These are phyloP conservation scores for Puya raimondii DNA, from an alignment of 176 grass and related monocot species.

Conservation along the genomic window DNA sequence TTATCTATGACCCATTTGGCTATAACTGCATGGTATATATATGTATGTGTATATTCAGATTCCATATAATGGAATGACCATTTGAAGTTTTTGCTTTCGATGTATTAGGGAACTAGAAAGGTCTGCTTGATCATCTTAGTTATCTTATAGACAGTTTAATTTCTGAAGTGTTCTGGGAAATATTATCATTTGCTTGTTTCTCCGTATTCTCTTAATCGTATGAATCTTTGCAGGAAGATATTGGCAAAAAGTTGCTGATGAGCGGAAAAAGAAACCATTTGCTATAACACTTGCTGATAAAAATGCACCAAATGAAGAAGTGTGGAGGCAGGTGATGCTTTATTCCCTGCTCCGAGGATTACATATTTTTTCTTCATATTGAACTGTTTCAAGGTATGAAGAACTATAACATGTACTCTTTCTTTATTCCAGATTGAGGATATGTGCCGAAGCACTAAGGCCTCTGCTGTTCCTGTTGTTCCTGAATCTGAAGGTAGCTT, in stretches of 20 bases:
- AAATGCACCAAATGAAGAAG: conserved; percentile 99
- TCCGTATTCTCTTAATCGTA: conserved; percentile 1
- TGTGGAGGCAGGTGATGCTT: conserved; percentile 74
- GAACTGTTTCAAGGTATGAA: too few species aligned
- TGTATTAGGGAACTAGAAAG: background rate
- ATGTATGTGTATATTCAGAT: background rate
- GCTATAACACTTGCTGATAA: conserved; percentile 95
- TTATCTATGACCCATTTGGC: background rate
- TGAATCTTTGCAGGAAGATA: conserved; percentile 58
- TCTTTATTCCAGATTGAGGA: conserved; percentile 67
- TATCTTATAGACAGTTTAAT: background rate
- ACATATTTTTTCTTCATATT: conserved; percentile 3
- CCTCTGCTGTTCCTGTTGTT: conserved; percentile 74
- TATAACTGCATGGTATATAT: too few species aligned
- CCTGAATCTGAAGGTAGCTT: conserved; percentile 84
- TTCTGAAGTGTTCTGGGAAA: conserved; percentile 1
- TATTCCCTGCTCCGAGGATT: conserved; percentile 8
- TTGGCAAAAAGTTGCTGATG: conserved; percentile 87
- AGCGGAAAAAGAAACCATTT: conserved; percentile 75
- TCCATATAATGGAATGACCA: too few species aligned
- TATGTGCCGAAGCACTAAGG: conserved; percentile 69
- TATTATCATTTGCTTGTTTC: conserved; percentile 11
- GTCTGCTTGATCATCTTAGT: background rate
- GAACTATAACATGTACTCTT: background rate
- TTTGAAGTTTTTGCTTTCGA: background rate